Percentiles rank a stretch among this genome's conserved stretches.
Evolutionary conservation across 129 eudicot genomes (phyloP).

Genomic region (Flaveria bidentis): DNA sequence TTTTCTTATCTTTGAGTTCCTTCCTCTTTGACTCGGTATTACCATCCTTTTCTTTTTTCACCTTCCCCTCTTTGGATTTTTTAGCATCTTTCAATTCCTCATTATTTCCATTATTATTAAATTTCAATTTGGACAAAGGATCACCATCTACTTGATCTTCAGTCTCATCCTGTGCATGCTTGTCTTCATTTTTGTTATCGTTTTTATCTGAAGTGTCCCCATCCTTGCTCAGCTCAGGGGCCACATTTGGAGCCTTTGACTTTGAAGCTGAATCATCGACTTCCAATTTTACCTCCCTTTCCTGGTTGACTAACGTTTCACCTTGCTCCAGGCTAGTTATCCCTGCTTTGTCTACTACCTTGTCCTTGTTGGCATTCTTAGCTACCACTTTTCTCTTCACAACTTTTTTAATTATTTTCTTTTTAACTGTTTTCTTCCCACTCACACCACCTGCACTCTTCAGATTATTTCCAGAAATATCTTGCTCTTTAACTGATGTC

Average conservation of each 20-base stretch:
- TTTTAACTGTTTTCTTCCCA: conserved; percentile 57
- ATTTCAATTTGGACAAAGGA: conserved; percentile 41
- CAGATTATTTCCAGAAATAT: conserved; percentile 43
- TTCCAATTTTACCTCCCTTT: conserved; percentile 37
- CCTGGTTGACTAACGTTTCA: conserved; percentile 30
- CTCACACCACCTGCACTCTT: conserved; percentile 29
- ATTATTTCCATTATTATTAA: conserved; percentile 37
- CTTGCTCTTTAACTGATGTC: conserved; percentile 46
- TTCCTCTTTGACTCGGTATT: conserved; percentile 53
- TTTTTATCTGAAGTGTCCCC: conserved; percentile 35
- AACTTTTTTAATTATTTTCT: conserved; percentile 73
- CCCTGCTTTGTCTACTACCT: conserved; percentile 31
- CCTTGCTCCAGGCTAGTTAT: conserved; percentile 31
- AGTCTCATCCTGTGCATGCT: conserved; percentile 41
- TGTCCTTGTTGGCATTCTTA: conserved; percentile 40
- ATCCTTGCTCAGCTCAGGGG: conserved; percentile 42
- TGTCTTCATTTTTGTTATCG: conserved; percentile 26
- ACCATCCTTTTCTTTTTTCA: conserved; percentile 52
- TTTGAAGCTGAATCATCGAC: conserved; percentile 30
- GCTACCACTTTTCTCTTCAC: conserved; percentile 55
- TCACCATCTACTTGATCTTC: conserved; percentile 37
- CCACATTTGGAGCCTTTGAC: conserved; percentile 27
- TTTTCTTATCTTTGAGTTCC: conserved; percentile 59
- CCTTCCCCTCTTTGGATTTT: conserved; percentile 52
- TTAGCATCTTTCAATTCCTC: conserved; percentile 51